phyloP scores from a whole-genome alignment of 2,329 filamentous ascomycete species.

The Neonectria hederae region DNA sequence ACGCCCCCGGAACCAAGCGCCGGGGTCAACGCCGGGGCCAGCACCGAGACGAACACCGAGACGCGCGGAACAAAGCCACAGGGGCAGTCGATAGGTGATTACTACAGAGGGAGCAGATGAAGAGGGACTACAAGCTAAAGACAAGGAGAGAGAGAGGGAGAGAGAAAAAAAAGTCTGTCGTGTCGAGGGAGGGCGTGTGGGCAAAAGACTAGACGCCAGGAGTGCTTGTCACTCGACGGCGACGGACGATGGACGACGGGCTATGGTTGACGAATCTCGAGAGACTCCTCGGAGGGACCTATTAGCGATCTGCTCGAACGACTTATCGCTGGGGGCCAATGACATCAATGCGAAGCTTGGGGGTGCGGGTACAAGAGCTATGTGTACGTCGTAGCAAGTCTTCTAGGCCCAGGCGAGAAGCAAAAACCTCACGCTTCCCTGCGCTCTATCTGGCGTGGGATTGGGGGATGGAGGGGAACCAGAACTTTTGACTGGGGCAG shows the following conservation, averaged over 20 bases:
- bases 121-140: neutral
- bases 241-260: neutral
- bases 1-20: slow-evolving; percentile 15
- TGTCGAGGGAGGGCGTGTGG: slow-evolving; percentile 38
- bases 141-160: slow-evolving; percentile 24
- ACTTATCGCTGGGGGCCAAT: slow-evolving; percentile 41
- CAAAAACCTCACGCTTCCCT: slow-evolving; percentile 31
- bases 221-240: slow-evolving; percentile 21
- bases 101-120: slow-evolving; percentile 24
- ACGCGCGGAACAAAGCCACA: slow-evolving; percentile 14
- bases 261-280: slow-evolving; percentile 24
- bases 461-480: slow-evolving; percentile 24
- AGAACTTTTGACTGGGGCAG: slow-evolving; percentile 21
- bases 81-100: slow-evolving; percentile 5
- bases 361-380: slow-evolving; percentile 39
- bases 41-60: slow-evolving; percentile 14
- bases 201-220: slow-evolving; percentile 31
- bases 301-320: slow-evolving; percentile 42
- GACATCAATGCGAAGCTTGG: slow-evolving; percentile 34
- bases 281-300: slow-evolving; percentile 27
- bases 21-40: slow-evolving; percentile 14
- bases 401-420: slow-evolving; percentile 38
- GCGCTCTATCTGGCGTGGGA: slow-evolving; percentile 26
- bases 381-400: slow-evolving; percentile 28
- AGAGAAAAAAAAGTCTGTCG: slow-evolving; percentile 21